Evolutionary conservation across 1,284 basidiomycete species (phyloP), one percentile per base, ranked within the genome.

Genomic region (Heimioporus punctisporus): DNA sequence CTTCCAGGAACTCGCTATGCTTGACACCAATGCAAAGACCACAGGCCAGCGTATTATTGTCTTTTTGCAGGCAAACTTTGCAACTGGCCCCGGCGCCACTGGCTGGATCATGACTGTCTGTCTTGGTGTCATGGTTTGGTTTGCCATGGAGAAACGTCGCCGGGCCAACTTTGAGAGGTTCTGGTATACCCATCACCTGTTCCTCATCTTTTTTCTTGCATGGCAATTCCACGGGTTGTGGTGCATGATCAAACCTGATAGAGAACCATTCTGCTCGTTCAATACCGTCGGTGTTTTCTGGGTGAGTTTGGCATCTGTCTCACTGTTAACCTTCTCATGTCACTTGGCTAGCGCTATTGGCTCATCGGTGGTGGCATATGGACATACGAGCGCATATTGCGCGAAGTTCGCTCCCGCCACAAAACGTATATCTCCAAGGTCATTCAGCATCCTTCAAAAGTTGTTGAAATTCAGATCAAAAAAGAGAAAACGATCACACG

Each of bases 211-310:
- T 81, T 97, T 97, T 78, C 81, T 93, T 69, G 77, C 79, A 64
- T 96, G 94, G 93, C 93, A 96, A 72, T 77, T 95, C 37, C 94
- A 96, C 68, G 93, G 94, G 52, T 91, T 95, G 90, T 95, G 94
- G 82, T 95, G 93, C 72, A 93, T 92, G 90, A 92, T 93, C 73
- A 76, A 93, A 74, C 93, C 93, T n/a, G 92, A 95, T 72, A 78
- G 89, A 51, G 81, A 89, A 0, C 93, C 92, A 0, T 93, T 82
- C 74, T 97, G 94, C 75, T 92, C 88, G 6, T 88, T 72, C 72
- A 90, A 88, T 68, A 83, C 76, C n/a, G 86, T 95, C 61, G 94
- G 93, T 62, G 92, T 95, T 57, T 96, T 97, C 76, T 97, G 94
- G 94, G 89, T 93, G 63, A 59, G 84, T 76, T 24, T 34, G 8